Base-by-base conservation (phyloP, 495 filamentous ascomycete genomes). In the Tuber melanosporum region DNA sequence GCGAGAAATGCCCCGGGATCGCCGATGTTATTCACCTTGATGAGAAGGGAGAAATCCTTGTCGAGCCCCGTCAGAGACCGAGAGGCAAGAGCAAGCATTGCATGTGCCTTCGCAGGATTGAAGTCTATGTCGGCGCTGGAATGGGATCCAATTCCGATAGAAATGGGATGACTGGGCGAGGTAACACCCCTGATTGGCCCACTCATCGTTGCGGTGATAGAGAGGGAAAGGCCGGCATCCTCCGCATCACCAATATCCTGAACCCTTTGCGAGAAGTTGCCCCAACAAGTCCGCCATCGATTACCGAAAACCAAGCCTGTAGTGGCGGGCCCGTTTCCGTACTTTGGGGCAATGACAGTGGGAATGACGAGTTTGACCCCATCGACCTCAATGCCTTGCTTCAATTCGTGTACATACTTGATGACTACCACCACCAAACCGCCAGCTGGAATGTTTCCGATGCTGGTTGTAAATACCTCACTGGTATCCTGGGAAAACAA, bases 91-190 rank as follows among this genome's bases (percentile, higher is more conserved):
- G 87, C 86, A 5, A 93, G 82, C 0, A 87, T 91, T 20, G 90
- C 91, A 44, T 89, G 91, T 0, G 90, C 90, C 79, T 87, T 87
- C 43, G 85, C 84, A 14, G 90, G 85, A 14, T 85, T 86, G 77
- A 89, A 89, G 22, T 82, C 80, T 5, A 85, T 74, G 83, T 4
- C n/a, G 15, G 66, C 15, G 57, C 73, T n/a, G 20, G 36, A 8
- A 46, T 81, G 80, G 39, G 86, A 88, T 12, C 91, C 92, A 47
- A 92, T 84, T 0, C 86, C 86, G 9, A 92, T 87, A 1, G 89
- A 85, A 73, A 93, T 90, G 6, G 89, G 89, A 78, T 93, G 92
- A n/a, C 87, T 89, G 1, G 91, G 90, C 0, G 89, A 91, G 76
- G 89, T 88, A 39, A 93, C 82, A 57, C 85, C 86, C 76, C 88